phyloP scores from a whole-genome alignment of 768 basidiomycete genomes.

The Zangia roseola region DNA sequence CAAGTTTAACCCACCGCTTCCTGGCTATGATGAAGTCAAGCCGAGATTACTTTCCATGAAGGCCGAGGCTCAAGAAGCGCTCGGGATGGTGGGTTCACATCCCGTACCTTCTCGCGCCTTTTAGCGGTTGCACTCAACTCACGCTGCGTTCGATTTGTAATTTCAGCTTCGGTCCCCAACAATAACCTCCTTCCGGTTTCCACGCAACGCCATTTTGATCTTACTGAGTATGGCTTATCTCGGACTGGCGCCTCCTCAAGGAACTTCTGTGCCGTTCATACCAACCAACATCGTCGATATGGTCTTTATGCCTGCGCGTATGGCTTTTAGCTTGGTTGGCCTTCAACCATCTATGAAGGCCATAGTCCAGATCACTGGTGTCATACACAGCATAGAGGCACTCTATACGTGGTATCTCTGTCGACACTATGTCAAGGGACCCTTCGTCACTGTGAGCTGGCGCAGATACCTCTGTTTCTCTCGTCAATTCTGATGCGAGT shows the following conservation, averaged over 20 bases:
- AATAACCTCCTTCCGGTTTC: constrained; percentile 55
- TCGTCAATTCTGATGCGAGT: background rate
- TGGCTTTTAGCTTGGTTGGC: constrained; percentile 13
- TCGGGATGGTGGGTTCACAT: constrained; percentile 66
- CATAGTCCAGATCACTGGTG: constrained; percentile 1
- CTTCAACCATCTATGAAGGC: constrained; percentile 14
- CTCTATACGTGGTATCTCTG: constrained; percentile 33
- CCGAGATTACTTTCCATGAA: constrained; percentile 80
- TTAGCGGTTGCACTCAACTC: background rate
- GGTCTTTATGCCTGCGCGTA: constrained; percentile 22
- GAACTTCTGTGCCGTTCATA: constrained; percentile 17
- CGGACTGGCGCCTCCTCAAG: constrained; percentile 15
- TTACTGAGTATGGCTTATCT: constrained; percentile 22
- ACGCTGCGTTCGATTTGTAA: background rate
- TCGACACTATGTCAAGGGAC: constrained; percentile 23
- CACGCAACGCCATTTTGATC: constrained; percentile 31
- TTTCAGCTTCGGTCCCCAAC: constrained; percentile 62
- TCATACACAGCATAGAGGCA: constrained; percentile 24
- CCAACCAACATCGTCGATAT: constrained; percentile 11
- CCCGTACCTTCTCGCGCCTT: background rate
- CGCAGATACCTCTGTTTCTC: background rate
- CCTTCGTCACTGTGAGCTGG: constrained; percentile 18
- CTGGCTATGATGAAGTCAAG: constrained; percentile 79
- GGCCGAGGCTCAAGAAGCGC: constrained; percentile 70
- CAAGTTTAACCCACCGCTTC: constrained; percentile 66